Percentiles rank a stretch among this genome's conserved stretches.
These are phyloP conservation scores for Mucuna pruriens DNA, from an alignment of 306 rosid species.

Conservation along the genomic window DNA sequence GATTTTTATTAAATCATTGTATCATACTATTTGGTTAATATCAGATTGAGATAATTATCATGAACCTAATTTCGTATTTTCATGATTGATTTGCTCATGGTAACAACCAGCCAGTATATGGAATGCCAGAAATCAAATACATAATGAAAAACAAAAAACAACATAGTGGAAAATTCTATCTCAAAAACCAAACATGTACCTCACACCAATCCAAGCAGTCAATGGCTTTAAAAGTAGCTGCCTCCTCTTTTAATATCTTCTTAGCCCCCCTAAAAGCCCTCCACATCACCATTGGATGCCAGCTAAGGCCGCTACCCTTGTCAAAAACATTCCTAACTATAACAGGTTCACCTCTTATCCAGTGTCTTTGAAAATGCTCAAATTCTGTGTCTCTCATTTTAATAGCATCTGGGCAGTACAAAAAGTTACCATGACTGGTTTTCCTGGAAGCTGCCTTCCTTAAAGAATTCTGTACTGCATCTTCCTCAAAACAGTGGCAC, in stretches of 20 bases:
- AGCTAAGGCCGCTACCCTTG: conserved; percentile 70
- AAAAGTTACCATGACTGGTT: conserved; percentile 52
- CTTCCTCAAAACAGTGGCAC: conserved; percentile 44
- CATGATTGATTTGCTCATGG: not conserved
- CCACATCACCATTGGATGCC: conserved; percentile 84
- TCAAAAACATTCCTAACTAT: conserved; percentile 56
- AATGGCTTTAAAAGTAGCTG: conserved; percentile 53
- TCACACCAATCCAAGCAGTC: conserved; percentile 62
- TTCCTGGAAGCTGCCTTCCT: conserved; percentile 64
- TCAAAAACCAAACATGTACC: conserved; percentile 42
- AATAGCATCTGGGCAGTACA: conserved; percentile 63
- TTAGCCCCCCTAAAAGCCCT: conserved; percentile 62
- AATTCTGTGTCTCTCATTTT: conserved; percentile 45
- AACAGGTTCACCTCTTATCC: conserved; percentile 72
- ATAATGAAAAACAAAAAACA: not conserved
- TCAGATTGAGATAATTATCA: not conserved
- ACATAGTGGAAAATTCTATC: conserved; percentile 8
- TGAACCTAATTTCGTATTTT: not conserved
- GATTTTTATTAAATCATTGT: not conserved
- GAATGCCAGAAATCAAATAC: not conserved
- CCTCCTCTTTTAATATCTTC: conserved; percentile 54
- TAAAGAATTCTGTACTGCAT: conserved; percentile 39
- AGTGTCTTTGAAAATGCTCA: conserved; percentile 67
- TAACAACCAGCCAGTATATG: not conserved
- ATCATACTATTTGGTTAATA: not conserved